A percentile compares a stretch with the other conserved stretches of the same genome.
phyloP scores from a whole-genome alignment of 2,329 filamentous ascomycete genomes.

The Ceratocystis smalleyi region DNA sequence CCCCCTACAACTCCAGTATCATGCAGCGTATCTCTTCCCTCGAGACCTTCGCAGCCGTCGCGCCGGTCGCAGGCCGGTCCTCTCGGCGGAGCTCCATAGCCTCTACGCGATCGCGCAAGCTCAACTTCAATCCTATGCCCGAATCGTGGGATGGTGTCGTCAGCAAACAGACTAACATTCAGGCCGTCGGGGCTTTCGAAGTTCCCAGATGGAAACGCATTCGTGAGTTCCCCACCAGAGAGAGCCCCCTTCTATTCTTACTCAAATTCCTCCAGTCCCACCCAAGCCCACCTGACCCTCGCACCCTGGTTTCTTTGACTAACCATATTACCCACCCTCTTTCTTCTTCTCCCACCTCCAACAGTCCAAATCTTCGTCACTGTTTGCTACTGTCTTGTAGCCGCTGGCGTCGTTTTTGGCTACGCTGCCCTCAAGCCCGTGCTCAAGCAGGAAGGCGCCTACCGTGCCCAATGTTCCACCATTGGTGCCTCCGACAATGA shows the following conservation, averaged over 20 bases:
- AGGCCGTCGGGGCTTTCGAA: slow-evolving; percentile 38
- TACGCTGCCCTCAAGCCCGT: slow-evolving; percentile 76
- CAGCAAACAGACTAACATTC: slow-evolving; percentile 27
- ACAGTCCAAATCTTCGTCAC: slow-evolving; percentile 27
- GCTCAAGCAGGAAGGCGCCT: slow-evolving; percentile 57
- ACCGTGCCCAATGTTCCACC: slow-evolving; percentile 43
- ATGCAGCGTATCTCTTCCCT: slow-evolving; percentile 37
- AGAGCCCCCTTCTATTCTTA: neutral
- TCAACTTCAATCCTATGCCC: slow-evolving; percentile 41
- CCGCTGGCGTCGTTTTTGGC: slow-evolving; percentile 61
- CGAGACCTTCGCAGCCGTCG: slow-evolving; percentile 33
- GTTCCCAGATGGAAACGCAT: slow-evolving; percentile 39
- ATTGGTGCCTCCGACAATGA: slow-evolving; percentile 17
- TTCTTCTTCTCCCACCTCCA: neutral
- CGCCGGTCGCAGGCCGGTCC: slow-evolving; percentile 24
- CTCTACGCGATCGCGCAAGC: slow-evolving; percentile 32
- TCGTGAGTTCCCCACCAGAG: slow-evolving; percentile 26
- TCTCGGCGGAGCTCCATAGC: slow-evolving; percentile 30
- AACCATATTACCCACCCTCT: neutral
- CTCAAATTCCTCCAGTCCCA: neutral
- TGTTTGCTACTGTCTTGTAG: slow-evolving; percentile 27
- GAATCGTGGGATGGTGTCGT: slow-evolving; percentile 34
- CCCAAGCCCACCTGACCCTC: neutral
- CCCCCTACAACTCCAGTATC: neutral
- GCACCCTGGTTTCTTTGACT: neutral